phyloP scores from a whole-genome alignment of 2,329 filamentous ascomycete genomes.

The Zopfia rhizophila region DNA sequence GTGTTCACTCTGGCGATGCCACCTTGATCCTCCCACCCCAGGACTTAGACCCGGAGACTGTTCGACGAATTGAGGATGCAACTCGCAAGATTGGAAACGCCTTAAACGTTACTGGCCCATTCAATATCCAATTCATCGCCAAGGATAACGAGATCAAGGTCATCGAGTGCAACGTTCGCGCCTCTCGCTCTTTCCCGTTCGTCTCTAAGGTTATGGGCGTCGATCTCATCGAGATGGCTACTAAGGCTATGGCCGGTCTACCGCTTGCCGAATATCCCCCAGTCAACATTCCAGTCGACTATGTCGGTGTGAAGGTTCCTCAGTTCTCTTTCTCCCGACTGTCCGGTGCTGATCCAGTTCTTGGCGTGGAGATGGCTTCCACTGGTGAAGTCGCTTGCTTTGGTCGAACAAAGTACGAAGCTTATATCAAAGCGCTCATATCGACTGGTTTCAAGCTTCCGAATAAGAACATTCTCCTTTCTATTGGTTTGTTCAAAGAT shows the following conservation, averaged over 20 bases:
- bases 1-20: constrained; percentile 97
- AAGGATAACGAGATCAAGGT: constrained; percentile 99
- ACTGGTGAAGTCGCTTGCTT: constrained; percentile 98
- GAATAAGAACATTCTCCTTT: constrained; percentile 93
- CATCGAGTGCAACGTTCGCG: constrained; percentile 98
- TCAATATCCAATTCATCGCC: constrained; percentile 99
- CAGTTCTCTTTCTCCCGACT: constrained; percentile 99
- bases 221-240: constrained; percentile 98
- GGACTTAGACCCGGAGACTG: constrained; percentile 88
- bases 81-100: constrained; percentile 95
- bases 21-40: constrained; percentile 95
- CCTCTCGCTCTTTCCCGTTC: constrained; percentile 96
- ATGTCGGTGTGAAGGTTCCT: constrained; percentile 96
- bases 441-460: constrained; percentile 97
- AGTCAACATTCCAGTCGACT: constrained; percentile 78
- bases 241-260: constrained; percentile 91
- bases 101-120: constrained; percentile 94
- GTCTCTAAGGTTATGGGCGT: constrained; percentile 99
- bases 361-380: constrained; percentile 99
- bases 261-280: constrained; percentile 85
- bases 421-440: constrained; percentile 94
- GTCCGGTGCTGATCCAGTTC: constrained; percentile 92
- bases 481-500: constrained; percentile 97
- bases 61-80: constrained; percentile 90
- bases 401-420: constrained; percentile 94